Base-by-base conservation (phyloP, 257 asterid species). In the Fraxinus excelsior region DNA sequence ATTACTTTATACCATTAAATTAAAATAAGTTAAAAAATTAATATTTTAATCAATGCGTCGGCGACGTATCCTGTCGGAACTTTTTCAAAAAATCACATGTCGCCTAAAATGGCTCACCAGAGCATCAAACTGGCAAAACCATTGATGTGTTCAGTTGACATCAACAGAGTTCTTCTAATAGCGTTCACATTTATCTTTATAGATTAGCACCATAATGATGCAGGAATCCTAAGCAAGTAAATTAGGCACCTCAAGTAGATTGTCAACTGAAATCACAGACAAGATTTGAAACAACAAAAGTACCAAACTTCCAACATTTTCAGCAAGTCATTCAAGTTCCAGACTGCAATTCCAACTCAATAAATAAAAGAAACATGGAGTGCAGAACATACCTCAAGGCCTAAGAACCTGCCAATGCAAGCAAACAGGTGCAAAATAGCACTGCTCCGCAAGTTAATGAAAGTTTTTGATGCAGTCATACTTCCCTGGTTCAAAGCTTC, bases 401-500 rank as follows among this genome's bases (percentile, higher is more conserved):
- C 98, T 84, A 96, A 85, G 90, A 90, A 91, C 84, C 96, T 91
- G 78, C 95, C 97, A 75, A 89, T 90, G 89, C 95, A 85, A 31
- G 99, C 97, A 86, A 93, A 93, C 82, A 96, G 85, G 84, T 91
- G 96, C 77, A 93, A 85, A 84, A 96, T 86, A 74, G 97, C 90
- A 85, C 82, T 89, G 79, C 87, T 88, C 88, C 99, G 85, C 92
- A 96, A 85, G 86, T 84, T 90, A 66, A 85, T 87, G 81, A 96
- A 93, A 72, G 92, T 91, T 70, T 90, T 90, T 67, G 87, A 89
- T 51, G 99, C 91, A 44, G 92, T 84, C 82, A 85, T 88, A 80
- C 87, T 91, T 86, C 97, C 90, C 84, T 91, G 98, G 89, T 91
- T 96, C 83, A 96, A 80, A 81, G 97, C 91, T 77, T 93, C 98